Evolutionary conservation across 345 rosid species (phyloP).

Genomic region (Abelmoschus esculentus): DNA sequence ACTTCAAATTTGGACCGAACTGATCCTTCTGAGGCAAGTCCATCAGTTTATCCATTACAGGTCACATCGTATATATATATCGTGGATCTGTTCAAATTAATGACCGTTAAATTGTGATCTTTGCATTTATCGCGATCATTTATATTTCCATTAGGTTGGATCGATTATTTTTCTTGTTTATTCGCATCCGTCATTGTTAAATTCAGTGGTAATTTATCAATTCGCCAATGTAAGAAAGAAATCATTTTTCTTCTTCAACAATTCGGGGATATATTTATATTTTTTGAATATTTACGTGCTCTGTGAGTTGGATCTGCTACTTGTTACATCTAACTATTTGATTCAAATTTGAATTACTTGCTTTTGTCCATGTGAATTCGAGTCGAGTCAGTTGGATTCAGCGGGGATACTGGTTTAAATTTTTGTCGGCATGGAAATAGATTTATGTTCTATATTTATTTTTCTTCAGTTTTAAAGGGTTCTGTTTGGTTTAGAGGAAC

Average conservation of each 20-base stretch:
- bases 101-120: conserved; percentile 19
- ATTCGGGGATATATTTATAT: not conserved
- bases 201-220: conserved; percentile 7
- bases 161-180: not conserved
- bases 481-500: not conserved
- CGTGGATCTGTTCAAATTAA: not conserved
- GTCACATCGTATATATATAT: not conserved
- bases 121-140: not conserved
- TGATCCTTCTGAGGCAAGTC: not conserved
- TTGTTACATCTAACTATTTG: not conserved
- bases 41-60: not conserved
- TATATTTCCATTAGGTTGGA: conserved; percentile 4
- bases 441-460: not conserved
- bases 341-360: not conserved
- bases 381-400: not conserved
- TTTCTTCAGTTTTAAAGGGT: not conserved
- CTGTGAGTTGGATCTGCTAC: conserved; percentile 21
- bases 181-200: not conserved
- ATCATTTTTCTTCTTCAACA: not conserved
- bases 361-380: not conserved
- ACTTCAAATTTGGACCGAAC: conserved; percentile 1
- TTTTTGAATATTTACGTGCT: not conserved
- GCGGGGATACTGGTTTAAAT: not conserved
- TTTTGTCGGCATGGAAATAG: not conserved
- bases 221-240: conserved; percentile 15